These are phyloP conservation scores for Pyrus bretschneideri DNA, from an alignment of 306 rosid species.

Conservation along the genomic window DNA sequence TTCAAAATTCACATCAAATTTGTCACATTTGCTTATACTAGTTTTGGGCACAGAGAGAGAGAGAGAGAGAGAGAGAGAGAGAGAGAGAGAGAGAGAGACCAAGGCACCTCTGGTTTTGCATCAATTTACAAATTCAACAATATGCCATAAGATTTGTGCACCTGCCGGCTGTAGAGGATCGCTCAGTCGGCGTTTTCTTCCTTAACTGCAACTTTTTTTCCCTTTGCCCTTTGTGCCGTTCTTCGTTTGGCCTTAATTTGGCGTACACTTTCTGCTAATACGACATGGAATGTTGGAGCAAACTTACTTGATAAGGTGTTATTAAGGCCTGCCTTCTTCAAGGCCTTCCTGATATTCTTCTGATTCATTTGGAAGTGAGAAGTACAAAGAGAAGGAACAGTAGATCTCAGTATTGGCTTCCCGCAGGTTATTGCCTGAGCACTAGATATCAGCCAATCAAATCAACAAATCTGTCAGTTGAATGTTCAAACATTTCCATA, in stretches of 20 bases:
- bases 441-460: conserved; percentile 23
- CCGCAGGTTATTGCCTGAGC: conserved; percentile 41
- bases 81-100: too few species aligned
- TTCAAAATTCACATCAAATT: too few species aligned
- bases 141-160: too few species aligned
- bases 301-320: conserved; percentile 31
- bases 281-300: conserved; percentile 47
- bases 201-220: conserved; percentile 15
- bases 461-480: background rate
- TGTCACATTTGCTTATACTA: too few species aligned
- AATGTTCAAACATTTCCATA: too few species aligned
- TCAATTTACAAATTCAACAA: too few species aligned
- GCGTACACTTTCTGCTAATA: conserved; percentile 33
- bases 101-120: too few species aligned
- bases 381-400: conserved; percentile 47
- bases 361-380: conserved; percentile 48
- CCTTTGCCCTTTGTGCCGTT: conserved; percentile 15
- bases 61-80: too few species aligned
- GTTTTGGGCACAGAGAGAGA: too few species aligned
- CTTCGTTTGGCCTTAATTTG: conserved; percentile 48
- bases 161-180: background rate
- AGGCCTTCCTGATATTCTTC: conserved; percentile 42
- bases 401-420: conserved; percentile 59
- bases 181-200: conserved; percentile 22
- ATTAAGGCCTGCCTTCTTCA: conserved; percentile 46